Evolutionary conservation across 768 basidiomycete species (phyloP).

Genomic region (Termitomyces sp.): DNA sequence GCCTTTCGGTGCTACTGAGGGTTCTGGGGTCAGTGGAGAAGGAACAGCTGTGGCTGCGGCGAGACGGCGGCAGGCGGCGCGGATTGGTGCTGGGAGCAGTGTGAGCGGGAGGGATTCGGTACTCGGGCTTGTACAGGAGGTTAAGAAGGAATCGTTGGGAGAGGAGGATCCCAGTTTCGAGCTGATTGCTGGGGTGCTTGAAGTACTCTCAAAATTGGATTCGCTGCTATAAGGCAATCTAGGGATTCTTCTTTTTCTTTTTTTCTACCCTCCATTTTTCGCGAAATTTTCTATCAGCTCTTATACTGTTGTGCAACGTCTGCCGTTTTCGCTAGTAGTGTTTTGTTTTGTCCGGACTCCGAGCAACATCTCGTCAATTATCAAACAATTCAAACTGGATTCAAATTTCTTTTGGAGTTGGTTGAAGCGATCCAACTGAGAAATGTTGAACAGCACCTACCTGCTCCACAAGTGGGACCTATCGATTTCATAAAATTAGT

Average conservation of each 20-base stretch:
- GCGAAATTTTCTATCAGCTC: neutral
- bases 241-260: neutral
- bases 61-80: slow-evolving; percentile 30
- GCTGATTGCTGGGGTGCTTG: slow-evolving; percentile 86
- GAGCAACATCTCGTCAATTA: slow-evolving; percentile 1
- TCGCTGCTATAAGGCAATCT: slow-evolving; percentile 53
- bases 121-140: slow-evolving; percentile 70
- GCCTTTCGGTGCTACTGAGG: slow-evolving; percentile 61
- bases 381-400: slow-evolving; percentile 2
- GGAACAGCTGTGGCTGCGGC: slow-evolving; percentile 25
- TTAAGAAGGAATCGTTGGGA: slow-evolving; percentile 59
- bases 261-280: neutral
- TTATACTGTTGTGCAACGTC: neutral
- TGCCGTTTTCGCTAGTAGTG: neutral
- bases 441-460: neutral
- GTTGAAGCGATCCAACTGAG: neutral
- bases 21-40: slow-evolving; percentile 15
- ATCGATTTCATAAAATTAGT: neutral
- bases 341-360: neutral
- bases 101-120: slow-evolving; percentile 57
- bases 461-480: neutral
- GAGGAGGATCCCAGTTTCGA: slow-evolving; percentile 88
- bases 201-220: slow-evolving; percentile 91
- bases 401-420: neutral
- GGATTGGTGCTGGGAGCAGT: slow-evolving; percentile 44